phyloP scores from a whole-genome alignment of 2,329 filamentous ascomycete genomes.

The Fusarium sp. region DNA sequence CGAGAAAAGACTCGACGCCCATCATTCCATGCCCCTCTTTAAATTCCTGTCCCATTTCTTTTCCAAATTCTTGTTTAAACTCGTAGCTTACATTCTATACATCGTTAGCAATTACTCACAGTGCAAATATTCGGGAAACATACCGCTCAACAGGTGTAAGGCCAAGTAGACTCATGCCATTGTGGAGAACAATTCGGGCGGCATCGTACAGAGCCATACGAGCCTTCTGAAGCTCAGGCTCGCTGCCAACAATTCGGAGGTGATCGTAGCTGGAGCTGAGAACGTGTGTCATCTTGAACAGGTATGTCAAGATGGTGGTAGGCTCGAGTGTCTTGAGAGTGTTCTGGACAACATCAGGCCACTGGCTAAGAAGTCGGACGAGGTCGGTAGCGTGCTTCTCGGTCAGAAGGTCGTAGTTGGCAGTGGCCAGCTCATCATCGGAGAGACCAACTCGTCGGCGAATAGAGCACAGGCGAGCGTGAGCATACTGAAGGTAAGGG shows the following conservation, averaged over 20 bases:
- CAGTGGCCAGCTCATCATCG: slow-evolving; percentile 68
- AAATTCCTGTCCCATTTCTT: slow-evolving; percentile 6
- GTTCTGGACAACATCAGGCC: slow-evolving; percentile 86
- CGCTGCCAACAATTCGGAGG: slow-evolving; percentile 83
- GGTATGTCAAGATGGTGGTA: slow-evolving; percentile 64
- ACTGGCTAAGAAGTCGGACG: slow-evolving; percentile 81
- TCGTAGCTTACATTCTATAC: slow-evolving; percentile 42
- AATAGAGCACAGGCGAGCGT: slow-evolving; percentile 77
- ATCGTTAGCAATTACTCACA: slow-evolving; percentile 15
- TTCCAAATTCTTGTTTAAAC: not conserved
- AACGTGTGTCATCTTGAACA: slow-evolving; percentile 88
- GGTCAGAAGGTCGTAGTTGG: slow-evolving; percentile 75
- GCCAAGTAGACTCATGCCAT: slow-evolving; percentile 86
- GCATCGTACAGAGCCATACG: slow-evolving; percentile 83
- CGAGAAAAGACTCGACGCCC: slow-evolving; percentile 23
- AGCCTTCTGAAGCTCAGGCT: slow-evolving; percentile 73
- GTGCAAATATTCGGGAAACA: not conserved
- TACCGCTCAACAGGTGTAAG: slow-evolving; percentile 77
- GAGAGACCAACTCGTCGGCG: slow-evolving; percentile 66
- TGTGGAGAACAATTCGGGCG: slow-evolving; percentile 79
- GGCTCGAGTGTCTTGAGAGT: slow-evolving; percentile 88
- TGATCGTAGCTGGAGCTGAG: slow-evolving; percentile 86
- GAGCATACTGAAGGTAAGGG: slow-evolving; percentile 86
- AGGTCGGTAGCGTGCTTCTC: slow-evolving; percentile 80
- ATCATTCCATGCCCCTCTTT: slow-evolving; percentile 7